Evolutionary conservation across 1,284 basidiomycete species (phyloP).

Genomic region (Rhodotorula sp.): DNA sequence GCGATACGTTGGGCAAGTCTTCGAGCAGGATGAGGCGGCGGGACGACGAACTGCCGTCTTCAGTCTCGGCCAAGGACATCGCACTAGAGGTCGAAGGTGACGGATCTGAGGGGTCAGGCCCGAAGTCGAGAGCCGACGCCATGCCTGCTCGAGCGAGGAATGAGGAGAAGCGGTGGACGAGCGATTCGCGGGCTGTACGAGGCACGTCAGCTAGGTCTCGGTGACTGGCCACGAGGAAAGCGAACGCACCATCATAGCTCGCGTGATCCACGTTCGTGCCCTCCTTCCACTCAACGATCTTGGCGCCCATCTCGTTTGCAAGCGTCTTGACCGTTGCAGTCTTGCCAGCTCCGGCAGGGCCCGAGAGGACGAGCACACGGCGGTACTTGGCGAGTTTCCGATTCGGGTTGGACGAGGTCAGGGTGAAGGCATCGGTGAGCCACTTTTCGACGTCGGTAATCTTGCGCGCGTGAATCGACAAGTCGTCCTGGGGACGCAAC

Average conservation of each 20-base stretch:
- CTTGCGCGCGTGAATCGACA: conserved; percentile 86
- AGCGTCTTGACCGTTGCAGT: conserved; percentile 78
- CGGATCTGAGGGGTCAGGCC: conserved; percentile 16
- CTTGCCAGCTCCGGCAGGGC: conserved; percentile 87
- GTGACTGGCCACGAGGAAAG: not conserved
- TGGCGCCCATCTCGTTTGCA: conserved; percentile 69
- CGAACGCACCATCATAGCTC: conserved; percentile 10
- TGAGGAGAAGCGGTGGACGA: conserved; percentile 68
- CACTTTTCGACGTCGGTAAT: conserved; percentile 79
- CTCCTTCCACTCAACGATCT: conserved; percentile 84
- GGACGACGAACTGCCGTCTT: not conserved
- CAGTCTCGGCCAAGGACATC: not conserved
- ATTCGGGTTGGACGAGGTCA: conserved; percentile 42
- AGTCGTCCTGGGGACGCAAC: conserved; percentile 53
- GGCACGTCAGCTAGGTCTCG: not conserved
- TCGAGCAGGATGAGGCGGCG: conserved; percentile 72
- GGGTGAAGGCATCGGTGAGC: conserved; percentile 71
- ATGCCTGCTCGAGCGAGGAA: conserved; percentile 74
- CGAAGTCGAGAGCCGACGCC: conserved; percentile 58
- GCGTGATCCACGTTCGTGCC: conserved; percentile 39
- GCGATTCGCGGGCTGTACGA: conserved; percentile 56
- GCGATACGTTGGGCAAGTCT: conserved; percentile 81
- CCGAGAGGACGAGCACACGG: conserved; percentile 74
- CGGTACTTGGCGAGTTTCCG: conserved; percentile 56
- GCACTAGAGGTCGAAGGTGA: not conserved